Base-by-base conservation (phyloP, 768 basidiomycete species). In the Pulveroboletus sp. region DNA sequence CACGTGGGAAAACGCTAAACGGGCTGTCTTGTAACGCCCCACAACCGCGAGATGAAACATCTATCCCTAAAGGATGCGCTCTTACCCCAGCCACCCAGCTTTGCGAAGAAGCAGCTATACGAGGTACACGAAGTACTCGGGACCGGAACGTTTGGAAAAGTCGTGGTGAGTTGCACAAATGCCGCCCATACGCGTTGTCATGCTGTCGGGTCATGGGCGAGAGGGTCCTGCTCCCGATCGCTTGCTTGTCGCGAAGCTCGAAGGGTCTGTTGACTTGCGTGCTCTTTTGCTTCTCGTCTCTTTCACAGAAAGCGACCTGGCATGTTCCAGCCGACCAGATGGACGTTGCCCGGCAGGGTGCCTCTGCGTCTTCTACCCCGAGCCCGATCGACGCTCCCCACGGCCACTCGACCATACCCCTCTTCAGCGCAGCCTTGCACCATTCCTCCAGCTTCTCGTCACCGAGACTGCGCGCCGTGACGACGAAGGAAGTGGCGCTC, bases 141-240 rank as follows among this genome's bases (percentile, higher is more conserved):
- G 5, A 76, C 77, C 12, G 93, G 93, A 3, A 84, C 91, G 0
- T 96, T 95, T 69, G 93, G 93, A 24, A 90, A 91, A 65, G 95
- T 97, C 42, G 76, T 92, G 67, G 86, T 89, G 60, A 71, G 73
- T 71, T 15, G 39, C 47, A 64, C 64, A 17, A 33, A 28, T 35
- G 24, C 27, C 28, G 12, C 17, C 3, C 42, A 35, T 43, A 15
- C 33, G 10, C 18, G 24, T 46, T 46, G 41, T 44, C 41, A 38
- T 31, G 37, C 35, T 26, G 30, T 36, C 32, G 43, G 44, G 46
- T 32, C 15, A 17, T 26, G 44, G 56, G 56, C 18, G 17, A 24
- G 11, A 14, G 39, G 17, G 18, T 38, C 30, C 38, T 43, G 31
- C 46, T 54, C 46, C 35, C 6, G 33, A 39, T 43, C 46, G 33